phyloP scores from a whole-genome alignment of 192 early-diverging fungal species.

The Backusella westeae region DNA sequence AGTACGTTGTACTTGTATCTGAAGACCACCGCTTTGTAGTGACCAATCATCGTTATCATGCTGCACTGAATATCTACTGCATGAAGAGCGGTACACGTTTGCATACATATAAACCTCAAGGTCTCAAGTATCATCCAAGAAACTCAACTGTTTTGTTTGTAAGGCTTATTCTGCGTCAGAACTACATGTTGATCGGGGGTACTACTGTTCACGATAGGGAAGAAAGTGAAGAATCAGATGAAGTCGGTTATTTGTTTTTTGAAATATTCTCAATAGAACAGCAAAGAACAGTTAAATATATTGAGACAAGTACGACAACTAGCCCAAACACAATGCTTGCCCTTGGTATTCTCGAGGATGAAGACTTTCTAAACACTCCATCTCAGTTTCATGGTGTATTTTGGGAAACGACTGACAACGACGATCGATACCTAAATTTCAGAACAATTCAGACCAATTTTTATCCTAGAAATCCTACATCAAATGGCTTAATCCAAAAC shows the following conservation, averaged over 20 bases:
- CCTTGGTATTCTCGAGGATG: background rate
- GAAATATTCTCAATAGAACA: background rate
- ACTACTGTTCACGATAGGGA: background rate
- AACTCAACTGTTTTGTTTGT: background rate
- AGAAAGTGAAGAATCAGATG: background rate
- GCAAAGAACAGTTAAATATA: background rate
- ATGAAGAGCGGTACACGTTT: background rate
- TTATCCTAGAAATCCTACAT: no score
- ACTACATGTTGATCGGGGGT: background rate
- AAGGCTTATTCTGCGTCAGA: background rate
- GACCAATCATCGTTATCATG: background rate
- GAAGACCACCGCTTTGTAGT: background rate
- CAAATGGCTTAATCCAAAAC: no score
- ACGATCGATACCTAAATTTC: background rate
- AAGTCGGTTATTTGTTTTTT: background rate
- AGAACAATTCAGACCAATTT: no score
- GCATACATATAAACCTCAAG: background rate
- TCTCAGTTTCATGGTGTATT: background rate
- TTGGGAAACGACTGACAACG: background rate
- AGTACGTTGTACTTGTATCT: background rate
- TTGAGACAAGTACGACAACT: background rate
- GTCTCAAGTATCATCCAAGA: background rate
- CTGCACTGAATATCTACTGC: background rate
- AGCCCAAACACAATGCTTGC: background rate
- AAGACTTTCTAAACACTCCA: background rate